These are phyloP conservation scores for Paragyromitra xinjiangensis DNA, from an alignment of 495 filamentous ascomycete genomes.

Conservation along the genomic window DNA sequence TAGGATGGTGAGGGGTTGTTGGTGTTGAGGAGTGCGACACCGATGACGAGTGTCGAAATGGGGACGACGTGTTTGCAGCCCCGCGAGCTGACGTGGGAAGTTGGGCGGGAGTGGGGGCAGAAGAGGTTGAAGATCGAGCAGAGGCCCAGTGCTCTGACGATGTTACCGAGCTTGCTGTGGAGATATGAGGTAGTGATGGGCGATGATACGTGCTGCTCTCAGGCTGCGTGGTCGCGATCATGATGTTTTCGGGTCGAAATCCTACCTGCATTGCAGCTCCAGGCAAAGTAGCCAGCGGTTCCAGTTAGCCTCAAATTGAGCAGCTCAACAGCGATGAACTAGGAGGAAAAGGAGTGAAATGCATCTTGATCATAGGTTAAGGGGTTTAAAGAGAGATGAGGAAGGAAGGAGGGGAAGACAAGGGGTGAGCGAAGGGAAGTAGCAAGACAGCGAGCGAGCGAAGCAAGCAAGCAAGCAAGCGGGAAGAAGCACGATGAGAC, in stretches of 20 bases:
- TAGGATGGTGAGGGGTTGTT: slow-evolving; percentile 17
- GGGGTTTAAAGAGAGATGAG: background rate
- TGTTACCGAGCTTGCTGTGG: slow-evolving; percentile 44
- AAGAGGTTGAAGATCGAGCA: slow-evolving; percentile 44
- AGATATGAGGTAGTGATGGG: slow-evolving; percentile 53
- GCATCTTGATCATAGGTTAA: slow-evolving; percentile 29
- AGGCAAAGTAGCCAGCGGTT: slow-evolving; percentile 44
- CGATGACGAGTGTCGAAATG: slow-evolving; percentile 48
- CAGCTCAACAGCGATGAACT: slow-evolving; percentile 28
- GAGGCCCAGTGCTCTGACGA: slow-evolving; percentile 52
- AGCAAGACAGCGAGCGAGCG: slow-evolving; percentile 11
- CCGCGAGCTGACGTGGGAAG: slow-evolving; percentile 47
- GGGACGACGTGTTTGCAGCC: slow-evolving; percentile 41
- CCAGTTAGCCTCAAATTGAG: slow-evolving; percentile 52
- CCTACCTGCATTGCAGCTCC: slow-evolving; percentile 56
- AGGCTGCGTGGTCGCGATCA: slow-evolving; percentile 57
- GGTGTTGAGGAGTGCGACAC: slow-evolving; percentile 48
- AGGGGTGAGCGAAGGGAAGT: slow-evolving; percentile 1
- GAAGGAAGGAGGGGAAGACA: background rate
- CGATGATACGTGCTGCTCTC: slow-evolving; percentile 56
- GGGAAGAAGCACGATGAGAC: slow-evolving; percentile 42
- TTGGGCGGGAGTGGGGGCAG: slow-evolving; percentile 48
- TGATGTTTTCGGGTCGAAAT: slow-evolving; percentile 58
- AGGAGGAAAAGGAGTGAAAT: slow-evolving; percentile 21
- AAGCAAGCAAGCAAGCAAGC: slow-evolving; percentile 18